Evolutionary conservation across 73 alveolate species (phyloP).

Genomic region (Breviolum minutum): DNA sequence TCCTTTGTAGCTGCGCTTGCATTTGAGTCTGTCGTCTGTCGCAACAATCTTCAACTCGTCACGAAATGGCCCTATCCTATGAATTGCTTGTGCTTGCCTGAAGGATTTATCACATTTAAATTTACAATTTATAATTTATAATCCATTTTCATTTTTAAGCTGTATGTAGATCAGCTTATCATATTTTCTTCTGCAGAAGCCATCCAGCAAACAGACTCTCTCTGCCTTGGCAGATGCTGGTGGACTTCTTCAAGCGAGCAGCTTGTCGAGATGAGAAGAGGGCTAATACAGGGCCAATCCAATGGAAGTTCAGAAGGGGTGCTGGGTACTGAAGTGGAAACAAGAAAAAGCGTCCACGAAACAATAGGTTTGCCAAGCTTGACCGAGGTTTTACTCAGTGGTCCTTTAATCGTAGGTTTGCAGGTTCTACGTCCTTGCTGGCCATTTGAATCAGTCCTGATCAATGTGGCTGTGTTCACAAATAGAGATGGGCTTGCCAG

Average conservation of each 20-base stretch:
- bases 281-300: background rate
- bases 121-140: background rate
- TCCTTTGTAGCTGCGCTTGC: too few relatives aligned
- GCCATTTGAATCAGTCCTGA: too few relatives aligned
- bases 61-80: too few relatives aligned
- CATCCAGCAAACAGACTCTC: background rate
- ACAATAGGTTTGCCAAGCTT: background rate
- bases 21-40: too few relatives aligned
- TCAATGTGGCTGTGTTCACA: too few relatives aligned
- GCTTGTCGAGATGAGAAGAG: background rate
- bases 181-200: background rate
- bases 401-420: too few relatives aligned
- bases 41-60: too few relatives aligned
- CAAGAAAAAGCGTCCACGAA: too few relatives aligned
- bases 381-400: background rate
- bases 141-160: background rate
- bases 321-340: background rate
- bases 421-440: too few relatives aligned
- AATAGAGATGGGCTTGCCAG: too few relatives aligned
- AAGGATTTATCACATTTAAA: too few relatives aligned
- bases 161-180: background rate
- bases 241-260: conserved; percentile 53
- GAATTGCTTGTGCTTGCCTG: too few relatives aligned
- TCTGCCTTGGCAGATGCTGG: conserved; percentile 14
- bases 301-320: background rate